phyloP scores from a whole-genome alignment of 805 yeast species.

The Schwanniomyces pseudopolymorphus region DNA sequence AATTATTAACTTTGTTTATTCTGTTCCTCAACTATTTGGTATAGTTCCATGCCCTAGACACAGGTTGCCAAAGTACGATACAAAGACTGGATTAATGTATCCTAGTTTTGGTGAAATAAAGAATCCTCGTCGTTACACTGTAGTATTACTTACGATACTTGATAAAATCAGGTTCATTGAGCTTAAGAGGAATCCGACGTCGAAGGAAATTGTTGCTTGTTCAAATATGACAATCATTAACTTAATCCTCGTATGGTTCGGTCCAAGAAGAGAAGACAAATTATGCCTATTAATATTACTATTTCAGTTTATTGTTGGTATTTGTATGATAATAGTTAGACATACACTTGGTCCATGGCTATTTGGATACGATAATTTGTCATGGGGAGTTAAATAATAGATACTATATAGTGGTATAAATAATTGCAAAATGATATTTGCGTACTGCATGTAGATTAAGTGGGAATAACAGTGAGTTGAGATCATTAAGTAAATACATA shows the following conservation, averaged over 20 bases:
- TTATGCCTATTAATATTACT: slow-evolving; percentile 60
- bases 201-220: slow-evolving; percentile 38
- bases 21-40: slow-evolving; percentile 87
- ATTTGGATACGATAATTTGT: slow-evolving; percentile 84
- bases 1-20: slow-evolving; percentile 83
- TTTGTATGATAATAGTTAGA: slow-evolving; percentile 65
- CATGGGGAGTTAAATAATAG: slow-evolving; percentile 36
- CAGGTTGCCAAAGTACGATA: slow-evolving; percentile 78
- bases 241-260: slow-evolving; percentile 77
- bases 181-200: slow-evolving; percentile 19
- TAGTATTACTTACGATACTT: slow-evolving; percentile 43
- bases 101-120: slow-evolving; percentile 48
- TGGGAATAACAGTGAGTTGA: no score
- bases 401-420: background rate
- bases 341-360: slow-evolving; percentile 83
- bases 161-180: slow-evolving; percentile 50
- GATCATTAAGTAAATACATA: background rate
- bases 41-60: slow-evolving; percentile 95
- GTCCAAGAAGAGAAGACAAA: slow-evolving; percentile 84
- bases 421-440: background rate
- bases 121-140: slow-evolving; percentile 18
- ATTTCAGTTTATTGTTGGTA: slow-evolving; percentile 66
- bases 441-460: background rate
- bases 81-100: slow-evolving; percentile 66
- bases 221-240: slow-evolving; percentile 90